phyloP scores from a whole-genome alignment of 2,329 filamentous ascomycete genomes.

The Scytalidium lignicola region DNA sequence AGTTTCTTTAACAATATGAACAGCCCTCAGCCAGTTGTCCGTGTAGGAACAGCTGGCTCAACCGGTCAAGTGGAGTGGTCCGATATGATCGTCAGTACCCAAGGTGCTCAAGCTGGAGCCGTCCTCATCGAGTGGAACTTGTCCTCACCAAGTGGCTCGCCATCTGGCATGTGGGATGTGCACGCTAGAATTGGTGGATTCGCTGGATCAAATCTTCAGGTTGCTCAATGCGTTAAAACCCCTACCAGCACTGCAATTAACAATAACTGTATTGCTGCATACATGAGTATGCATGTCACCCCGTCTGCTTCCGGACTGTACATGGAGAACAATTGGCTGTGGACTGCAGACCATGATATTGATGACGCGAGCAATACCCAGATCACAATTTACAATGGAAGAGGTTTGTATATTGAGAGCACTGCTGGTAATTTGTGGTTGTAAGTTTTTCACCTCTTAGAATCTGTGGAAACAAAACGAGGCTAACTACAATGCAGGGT shows the following conservation, averaged over 20 bases:
- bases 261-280: slow-evolving; percentile 28
- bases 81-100: slow-evolving; percentile 54
- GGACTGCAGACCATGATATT: slow-evolving; percentile 37
- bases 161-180: slow-evolving; percentile 48
- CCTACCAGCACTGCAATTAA: slow-evolving; percentile 31
- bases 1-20: slow-evolving; percentile 35
- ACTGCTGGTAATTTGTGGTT: slow-evolving; percentile 44
- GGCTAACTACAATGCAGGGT: slow-evolving; percentile 45
- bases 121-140: slow-evolving; percentile 64
- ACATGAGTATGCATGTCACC: slow-evolving; percentile 30
- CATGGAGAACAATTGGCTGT: slow-evolving; percentile 41
- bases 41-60: slow-evolving; percentile 48
- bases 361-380: slow-evolving; percentile 37
- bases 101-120: slow-evolving; percentile 53
- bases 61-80: slow-evolving; percentile 54
- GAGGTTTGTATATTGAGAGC: slow-evolving; percentile 42
- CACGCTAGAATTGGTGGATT: slow-evolving; percentile 35
- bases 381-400: slow-evolving; percentile 48
- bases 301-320: slow-evolving; percentile 36
- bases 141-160: slow-evolving; percentile 44
- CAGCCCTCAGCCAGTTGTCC: slow-evolving; percentile 41
- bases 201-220: slow-evolving; percentile 19
- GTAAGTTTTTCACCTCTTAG: slow-evolving; percentile 30
- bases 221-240: slow-evolving; percentile 45
- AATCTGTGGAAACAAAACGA: slow-evolving; percentile 24